Evolutionary conservation across 768 basidiomycete genomes (phyloP).

Genomic region (Kockovaella imperatae): DNA sequence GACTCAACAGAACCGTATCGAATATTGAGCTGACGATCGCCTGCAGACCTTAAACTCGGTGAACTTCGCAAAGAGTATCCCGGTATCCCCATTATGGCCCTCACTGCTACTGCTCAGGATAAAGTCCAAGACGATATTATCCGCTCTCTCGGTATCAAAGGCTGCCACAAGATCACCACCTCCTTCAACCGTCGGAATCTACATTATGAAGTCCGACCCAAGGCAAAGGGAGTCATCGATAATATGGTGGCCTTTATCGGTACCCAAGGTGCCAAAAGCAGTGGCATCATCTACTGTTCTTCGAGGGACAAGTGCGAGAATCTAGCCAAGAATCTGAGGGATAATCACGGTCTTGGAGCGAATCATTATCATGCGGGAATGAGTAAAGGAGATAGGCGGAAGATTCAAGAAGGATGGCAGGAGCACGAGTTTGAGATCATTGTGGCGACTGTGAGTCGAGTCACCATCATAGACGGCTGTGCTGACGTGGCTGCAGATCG

Average conservation of each 20-base stretch:
- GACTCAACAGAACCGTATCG: neutral
- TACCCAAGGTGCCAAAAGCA: slow-evolving; percentile 50
- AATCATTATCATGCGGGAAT: slow-evolving; percentile 82
- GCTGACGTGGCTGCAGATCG: slow-evolving; percentile 54
- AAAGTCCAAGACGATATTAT: slow-evolving; percentile 73
- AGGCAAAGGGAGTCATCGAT: slow-evolving; percentile 49
- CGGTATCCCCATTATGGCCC: slow-evolving; percentile 80
- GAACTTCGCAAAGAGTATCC: slow-evolving; percentile 67
- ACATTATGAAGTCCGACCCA: slow-evolving; percentile 59
- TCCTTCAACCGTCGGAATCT: slow-evolving; percentile 95
- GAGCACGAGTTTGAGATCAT: slow-evolving; percentile 65
- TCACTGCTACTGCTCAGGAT: slow-evolving; percentile 87
- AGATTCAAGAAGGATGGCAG: slow-evolving; percentile 67
- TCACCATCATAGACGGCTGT: neutral
- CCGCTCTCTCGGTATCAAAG: slow-evolving; percentile 56
- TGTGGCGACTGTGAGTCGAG: slow-evolving; percentile 70
- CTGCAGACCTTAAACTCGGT: slow-evolving; percentile 48
- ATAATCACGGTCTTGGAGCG: slow-evolving; percentile 56
- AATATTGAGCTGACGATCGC: slow-evolving; percentile 24
- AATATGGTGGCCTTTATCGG: slow-evolving; percentile 67
- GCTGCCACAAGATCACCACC: slow-evolving; percentile 59
- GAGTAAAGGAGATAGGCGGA: slow-evolving; percentile 55
- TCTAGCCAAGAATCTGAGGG: slow-evolving; percentile 60
- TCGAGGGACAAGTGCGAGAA: slow-evolving; percentile 69
- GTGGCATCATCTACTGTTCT: slow-evolving; percentile 77